Base-by-base conservation (phyloP, 257 asterid species). In the Nicotiana obtusifolia region DNA sequence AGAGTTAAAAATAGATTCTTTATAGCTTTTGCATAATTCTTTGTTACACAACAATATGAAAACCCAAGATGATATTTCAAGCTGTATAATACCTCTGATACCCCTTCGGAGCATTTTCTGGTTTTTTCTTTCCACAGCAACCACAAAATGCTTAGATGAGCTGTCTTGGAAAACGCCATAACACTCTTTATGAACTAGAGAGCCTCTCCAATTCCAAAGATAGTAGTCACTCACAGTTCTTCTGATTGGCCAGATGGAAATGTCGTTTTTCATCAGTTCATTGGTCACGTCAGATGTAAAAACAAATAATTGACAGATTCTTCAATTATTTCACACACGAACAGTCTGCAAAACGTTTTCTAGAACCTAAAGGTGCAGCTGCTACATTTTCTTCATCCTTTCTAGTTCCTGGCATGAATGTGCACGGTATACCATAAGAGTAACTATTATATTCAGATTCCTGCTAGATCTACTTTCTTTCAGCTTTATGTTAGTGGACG, bases 371-470 rank as follows among this genome's bases (percentile, higher is more conserved):
- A 71, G 14, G 60, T 26, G 60, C 60, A 44, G 60, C 33, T 30
- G 33, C 78, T 71, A 13, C 60, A 44, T 73, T 33, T 73, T 22
- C 6, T 44, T 22, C 14, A 6, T 0, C 24, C 17, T 69, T 71
- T 44, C 35, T 71, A 44, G 59, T 71, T 71, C 28, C 77, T 37
- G 57, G 57, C 77, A 69, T n/a, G 57, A 69, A 68, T 68, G 49
- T 68, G 77, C 77, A n/a, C n/a, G 31, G 41, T 20, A 68, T 30
- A 37, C 33, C 20, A 41, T 69, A 41, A 71, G 78, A 7, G 35
- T 71, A 44, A 71, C 60, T 44, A 44, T 71, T 44, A 22, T 44
- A 22, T 71, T 71, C 77, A 44, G 49, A 35, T 44, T 44, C 22
- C 60, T 71, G 3, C 8, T 20, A 22, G 78, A 71, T 71, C 20